Conservation (phyloP, 345 rosid species). For the Mercurialis annua region DNA sequence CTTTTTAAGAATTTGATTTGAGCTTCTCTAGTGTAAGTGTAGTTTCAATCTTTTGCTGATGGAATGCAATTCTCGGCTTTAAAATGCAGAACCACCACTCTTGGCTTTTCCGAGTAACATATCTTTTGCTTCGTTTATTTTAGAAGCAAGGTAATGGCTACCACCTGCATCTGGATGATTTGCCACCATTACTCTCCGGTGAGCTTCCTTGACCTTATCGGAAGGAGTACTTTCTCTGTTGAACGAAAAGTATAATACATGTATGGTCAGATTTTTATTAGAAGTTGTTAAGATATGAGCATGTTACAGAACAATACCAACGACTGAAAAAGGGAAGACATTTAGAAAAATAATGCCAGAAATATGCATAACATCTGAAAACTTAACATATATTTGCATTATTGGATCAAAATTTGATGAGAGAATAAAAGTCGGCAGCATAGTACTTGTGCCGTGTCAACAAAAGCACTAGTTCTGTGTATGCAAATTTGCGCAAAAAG, state of each 20-base stretch:
- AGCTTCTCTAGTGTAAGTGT: not conserved
- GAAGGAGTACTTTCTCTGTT: constrained; percentile 60
- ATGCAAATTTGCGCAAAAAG: no score
- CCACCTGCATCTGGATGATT: constrained; percentile 95
- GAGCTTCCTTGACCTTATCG: constrained; percentile 84
- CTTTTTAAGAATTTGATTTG: not conserved
- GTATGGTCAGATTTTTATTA: no score
- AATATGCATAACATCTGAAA: not conserved
- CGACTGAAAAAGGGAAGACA: no score
- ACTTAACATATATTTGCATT: not conserved
- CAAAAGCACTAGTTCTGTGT: no score
- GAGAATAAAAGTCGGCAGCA: not conserved
- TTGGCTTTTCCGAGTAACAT: constrained; percentile 73
- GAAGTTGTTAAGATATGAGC: no score
- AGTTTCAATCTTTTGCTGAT: not conserved
- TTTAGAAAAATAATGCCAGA: not conserved
- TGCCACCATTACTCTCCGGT: constrained; percentile 86
- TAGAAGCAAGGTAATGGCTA: constrained; percentile 89
- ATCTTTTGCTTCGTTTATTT: constrained; percentile 86
- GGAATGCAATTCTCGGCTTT: no score
- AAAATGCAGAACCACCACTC: constrained; percentile 68
- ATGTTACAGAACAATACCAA: no score
- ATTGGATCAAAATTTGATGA: not conserved
- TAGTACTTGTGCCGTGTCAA: no score
- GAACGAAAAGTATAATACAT: no score